These are phyloP conservation scores for Nyssa sinensis DNA, from an alignment of 148 eudicot genomes.

Conservation along the genomic window DNA sequence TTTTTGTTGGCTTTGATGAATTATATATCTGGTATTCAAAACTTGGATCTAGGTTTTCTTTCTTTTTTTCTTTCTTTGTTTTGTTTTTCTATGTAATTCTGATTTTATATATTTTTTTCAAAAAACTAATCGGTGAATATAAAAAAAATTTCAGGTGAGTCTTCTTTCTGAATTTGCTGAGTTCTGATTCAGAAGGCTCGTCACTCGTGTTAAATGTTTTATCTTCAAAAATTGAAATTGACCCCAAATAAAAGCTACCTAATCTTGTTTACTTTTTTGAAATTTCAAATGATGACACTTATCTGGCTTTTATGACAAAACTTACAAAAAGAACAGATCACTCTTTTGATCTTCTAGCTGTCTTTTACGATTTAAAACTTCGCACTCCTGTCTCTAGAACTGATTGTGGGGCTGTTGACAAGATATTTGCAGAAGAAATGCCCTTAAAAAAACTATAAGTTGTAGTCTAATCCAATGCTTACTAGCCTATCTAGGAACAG, in stretches of 20 bases:
- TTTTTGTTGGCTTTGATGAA: neutral
- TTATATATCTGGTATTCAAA: neutral
- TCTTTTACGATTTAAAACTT: neutral
- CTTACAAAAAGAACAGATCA: neutral
- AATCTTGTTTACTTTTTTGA: neutral
- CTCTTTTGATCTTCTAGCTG: neutral
- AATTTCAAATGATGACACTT: conserved; percentile 2
- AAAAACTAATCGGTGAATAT: neutral
- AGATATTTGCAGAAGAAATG: neutral
- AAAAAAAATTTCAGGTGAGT: neutral
- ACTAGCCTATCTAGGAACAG: neutral
- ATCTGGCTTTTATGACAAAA: neutral
- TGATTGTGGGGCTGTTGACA: neutral
- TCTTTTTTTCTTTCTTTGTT: too few species aligned
- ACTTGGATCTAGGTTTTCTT: too few species aligned
- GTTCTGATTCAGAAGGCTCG: neutral
- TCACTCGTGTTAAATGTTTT: neutral
- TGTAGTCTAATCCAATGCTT: neutral
- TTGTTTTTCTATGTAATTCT: too few species aligned
- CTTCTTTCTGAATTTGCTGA: neutral
- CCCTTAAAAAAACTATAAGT: neutral
- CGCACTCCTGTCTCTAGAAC: neutral
- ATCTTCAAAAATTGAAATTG: neutral
- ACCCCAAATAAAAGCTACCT: neutral
- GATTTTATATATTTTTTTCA: neutral